Evolutionary conservation across 768 basidiomycete genomes (phyloP).

Genomic region (Suillus subluteus): DNA sequence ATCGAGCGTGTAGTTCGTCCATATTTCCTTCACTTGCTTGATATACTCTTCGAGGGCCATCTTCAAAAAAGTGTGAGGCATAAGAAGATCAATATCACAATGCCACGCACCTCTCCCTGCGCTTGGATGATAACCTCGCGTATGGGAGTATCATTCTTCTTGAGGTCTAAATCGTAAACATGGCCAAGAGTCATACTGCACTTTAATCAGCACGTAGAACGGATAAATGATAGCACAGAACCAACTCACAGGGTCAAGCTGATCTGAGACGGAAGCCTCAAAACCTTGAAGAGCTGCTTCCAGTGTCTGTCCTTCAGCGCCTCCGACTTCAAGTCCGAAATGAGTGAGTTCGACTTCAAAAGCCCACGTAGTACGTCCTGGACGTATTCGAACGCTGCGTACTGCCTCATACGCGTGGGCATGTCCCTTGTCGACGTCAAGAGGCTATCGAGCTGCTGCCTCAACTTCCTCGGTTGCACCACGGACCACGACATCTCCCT

Average conservation of each 20-base stretch:
- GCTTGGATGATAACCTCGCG: constrained; percentile 97
- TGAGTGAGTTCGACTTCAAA: constrained; percentile 85
- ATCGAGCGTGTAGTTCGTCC: constrained; percentile 95
- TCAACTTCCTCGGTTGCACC: constrained; percentile 91
- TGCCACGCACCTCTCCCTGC: constrained; percentile 80
- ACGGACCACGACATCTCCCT: constrained; percentile 89
- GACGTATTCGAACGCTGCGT: constrained; percentile 97
- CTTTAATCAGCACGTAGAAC: constrained; percentile 15
- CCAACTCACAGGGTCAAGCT: constrained; percentile 68
- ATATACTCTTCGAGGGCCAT: constrained; percentile 97
- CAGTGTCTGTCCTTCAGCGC: constrained; percentile 97
- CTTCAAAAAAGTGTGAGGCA: constrained; percentile 43
- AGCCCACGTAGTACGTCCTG: constrained; percentile 87
- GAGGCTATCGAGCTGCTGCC: constrained; percentile 92
- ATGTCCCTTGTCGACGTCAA: constrained; percentile 95
- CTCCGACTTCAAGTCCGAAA: constrained; percentile 96
- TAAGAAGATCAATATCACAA: background rate
- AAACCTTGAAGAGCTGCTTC: constrained; percentile 93
- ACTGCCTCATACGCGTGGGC: constrained; percentile 99
- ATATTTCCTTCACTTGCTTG: constrained; percentile 94
- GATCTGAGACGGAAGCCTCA: constrained; percentile 75
- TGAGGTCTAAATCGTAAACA: constrained; percentile 96
- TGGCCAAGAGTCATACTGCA: constrained; percentile 91
- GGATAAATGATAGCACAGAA: constrained; percentile 17
- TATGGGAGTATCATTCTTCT: constrained; percentile 87